Evolutionary conservation across 1,284 basidiomycete species (phyloP).

Genomic region (Trichosporon sp.): DNA sequence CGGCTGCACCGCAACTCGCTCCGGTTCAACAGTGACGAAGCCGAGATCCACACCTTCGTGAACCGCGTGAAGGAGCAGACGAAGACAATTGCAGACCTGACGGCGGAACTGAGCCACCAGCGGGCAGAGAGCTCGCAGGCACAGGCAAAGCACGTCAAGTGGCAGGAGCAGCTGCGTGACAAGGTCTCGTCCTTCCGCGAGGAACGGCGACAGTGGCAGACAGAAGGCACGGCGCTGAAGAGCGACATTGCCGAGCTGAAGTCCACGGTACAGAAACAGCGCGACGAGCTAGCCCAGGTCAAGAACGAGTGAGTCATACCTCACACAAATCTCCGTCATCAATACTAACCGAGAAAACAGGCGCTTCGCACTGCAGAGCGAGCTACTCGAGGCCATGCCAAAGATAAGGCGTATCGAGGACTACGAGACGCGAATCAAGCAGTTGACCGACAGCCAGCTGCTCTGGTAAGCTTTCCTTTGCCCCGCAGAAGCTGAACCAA

Average conservation of each 20-base stretch:
- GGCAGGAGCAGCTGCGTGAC: conserved; percentile 40
- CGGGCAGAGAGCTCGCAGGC: conserved; percentile 35
- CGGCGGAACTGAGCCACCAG: conserved; percentile 32
- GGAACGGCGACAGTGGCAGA: conserved; percentile 37
- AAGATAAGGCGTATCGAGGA: conserved; percentile 40
- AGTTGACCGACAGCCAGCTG: conserved; percentile 34
- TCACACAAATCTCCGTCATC: neutral
- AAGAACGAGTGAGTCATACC: conserved; percentile 34
- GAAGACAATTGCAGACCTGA: conserved; percentile 33
- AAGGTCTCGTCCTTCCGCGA: conserved; percentile 37
- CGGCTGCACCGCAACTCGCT: conserved; percentile 38
- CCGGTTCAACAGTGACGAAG: conserved; percentile 42
- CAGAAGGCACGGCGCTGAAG: conserved; percentile 30
- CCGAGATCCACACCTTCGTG: conserved; percentile 43
- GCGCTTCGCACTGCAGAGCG: conserved; percentile 38
- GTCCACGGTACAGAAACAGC: conserved; percentile 23
- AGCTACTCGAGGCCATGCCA: conserved; percentile 33
- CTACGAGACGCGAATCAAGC: conserved; percentile 40
- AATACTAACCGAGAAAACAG: conserved; percentile 14
- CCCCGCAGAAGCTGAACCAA: neutral
- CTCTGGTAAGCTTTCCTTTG: conserved; percentile 33
- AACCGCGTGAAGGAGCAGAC: conserved; percentile 42
- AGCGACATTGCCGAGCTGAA: conserved; percentile 31
- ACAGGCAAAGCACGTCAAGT: conserved; percentile 40
- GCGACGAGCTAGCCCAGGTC: conserved; percentile 38